These are phyloP conservation scores for Cynara cardunculus DNA, from an alignment of 129 eudicot genomes.

Conservation along the genomic window DNA sequence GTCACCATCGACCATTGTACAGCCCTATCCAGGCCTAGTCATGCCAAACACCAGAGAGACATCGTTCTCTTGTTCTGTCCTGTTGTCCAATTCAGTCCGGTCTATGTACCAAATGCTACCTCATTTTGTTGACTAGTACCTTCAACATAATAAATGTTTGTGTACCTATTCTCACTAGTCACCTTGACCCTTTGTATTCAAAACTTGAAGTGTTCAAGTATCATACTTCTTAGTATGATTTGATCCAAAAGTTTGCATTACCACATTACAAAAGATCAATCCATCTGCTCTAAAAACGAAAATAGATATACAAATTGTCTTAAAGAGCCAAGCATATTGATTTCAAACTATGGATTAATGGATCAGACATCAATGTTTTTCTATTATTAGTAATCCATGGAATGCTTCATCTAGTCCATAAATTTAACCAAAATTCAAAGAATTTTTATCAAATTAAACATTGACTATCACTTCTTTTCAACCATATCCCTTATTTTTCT, in stretches of 20 bases:
- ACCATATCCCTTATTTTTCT: background rate
- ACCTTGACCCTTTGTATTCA: background rate
- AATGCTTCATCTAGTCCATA: background rate
- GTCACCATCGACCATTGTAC: background rate
- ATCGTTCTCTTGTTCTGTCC: background rate
- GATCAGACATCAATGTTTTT: background rate
- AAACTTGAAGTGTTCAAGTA: background rate
- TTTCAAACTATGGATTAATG: background rate
- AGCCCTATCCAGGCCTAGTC: too few relatives aligned
- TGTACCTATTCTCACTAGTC: too few relatives aligned
- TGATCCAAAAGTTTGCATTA: conserved; percentile 9
- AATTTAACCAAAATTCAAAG: background rate
- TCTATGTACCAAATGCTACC: background rate
- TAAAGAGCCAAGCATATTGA: background rate
- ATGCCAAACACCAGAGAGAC: background rate
- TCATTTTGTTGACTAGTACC: too few relatives aligned
- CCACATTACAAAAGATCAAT: background rate
- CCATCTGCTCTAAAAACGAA: background rate
- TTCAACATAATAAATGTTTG: too few relatives aligned
- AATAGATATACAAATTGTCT: background rate
- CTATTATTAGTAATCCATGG: background rate
- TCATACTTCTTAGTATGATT: background rate
- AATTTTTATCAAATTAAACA: background rate
- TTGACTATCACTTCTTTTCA: conserved; percentile 3
- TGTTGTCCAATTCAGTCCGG: background rate